These are phyloP conservation scores for Achlya hypogyna DNA, from an alignment of 352 stramenopile species.

Conservation along the genomic window DNA sequence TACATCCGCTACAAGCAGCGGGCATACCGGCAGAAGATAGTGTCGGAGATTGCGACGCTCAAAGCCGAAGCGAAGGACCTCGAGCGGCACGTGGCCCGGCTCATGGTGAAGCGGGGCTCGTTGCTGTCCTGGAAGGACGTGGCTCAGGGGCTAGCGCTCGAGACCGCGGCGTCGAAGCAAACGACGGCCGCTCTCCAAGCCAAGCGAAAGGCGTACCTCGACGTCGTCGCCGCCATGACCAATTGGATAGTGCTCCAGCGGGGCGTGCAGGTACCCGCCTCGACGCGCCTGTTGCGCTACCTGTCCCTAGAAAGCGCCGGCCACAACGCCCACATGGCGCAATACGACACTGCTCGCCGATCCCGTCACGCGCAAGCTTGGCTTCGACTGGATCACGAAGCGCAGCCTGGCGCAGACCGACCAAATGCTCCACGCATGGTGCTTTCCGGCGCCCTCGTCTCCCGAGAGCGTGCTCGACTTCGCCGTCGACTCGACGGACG, in stretches of 20 bases:
- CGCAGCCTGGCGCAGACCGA: not conserved
- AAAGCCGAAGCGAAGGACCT: not conserved
- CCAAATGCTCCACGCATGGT: not conserved
- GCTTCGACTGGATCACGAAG: constrained; percentile 21
- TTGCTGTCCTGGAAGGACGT: constrained; percentile 15
- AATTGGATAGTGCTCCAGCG: constrained; percentile 6
- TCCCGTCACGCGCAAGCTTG: not conserved
- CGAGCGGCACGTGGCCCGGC: not conserved
- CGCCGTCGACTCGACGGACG: not conserved
- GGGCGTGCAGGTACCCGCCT: not conserved
- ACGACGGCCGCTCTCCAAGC: not conserved
- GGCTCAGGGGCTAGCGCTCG: not conserved
- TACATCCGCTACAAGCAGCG: constrained; percentile 5
- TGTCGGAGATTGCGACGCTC: not conserved
- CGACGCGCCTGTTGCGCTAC: not conserved
- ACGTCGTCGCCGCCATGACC: not conserved
- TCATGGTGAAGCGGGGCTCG: not conserved
- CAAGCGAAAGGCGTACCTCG: constrained; percentile 1
- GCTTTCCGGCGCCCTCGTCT: not conserved
- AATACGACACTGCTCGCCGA: constrained; percentile 1
- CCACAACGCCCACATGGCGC: not conserved
- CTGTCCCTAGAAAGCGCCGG: not conserved
- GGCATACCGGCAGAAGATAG: constrained; percentile 1
- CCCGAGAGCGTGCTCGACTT: constrained; percentile 5
- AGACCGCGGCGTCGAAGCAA: not conserved